Evolutionary conservation across 2,329 filamentous ascomycete genomes (phyloP).

Genomic region (Aspergillus fischeri): DNA sequence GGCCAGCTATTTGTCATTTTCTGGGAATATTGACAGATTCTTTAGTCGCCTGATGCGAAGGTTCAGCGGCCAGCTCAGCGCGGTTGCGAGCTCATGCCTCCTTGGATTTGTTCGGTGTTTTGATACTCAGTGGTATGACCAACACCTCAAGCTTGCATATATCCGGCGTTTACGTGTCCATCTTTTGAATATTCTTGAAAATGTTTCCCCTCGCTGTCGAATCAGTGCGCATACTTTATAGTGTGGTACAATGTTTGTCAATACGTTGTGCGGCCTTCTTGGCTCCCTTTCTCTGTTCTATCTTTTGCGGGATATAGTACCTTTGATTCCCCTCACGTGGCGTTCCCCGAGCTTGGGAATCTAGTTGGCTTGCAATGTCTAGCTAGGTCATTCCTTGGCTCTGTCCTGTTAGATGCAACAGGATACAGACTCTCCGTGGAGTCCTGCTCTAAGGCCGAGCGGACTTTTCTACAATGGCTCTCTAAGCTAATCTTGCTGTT

Average conservation of each 20-base stretch:
- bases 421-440: neutral
- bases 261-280: neutral
- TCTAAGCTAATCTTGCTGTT: neutral
- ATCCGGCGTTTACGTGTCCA: constrained; percentile 14
- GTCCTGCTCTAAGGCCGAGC: neutral
- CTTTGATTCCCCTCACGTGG: neutral
- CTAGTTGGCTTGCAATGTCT: constrained; percentile 1
- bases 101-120: neutral
- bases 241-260: neutral
- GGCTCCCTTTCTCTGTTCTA: constrained; percentile 1
- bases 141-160: constrained; percentile 12
- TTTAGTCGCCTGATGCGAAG: neutral
- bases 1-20: neutral
- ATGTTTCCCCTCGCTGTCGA: neutral
- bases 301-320: constrained; percentile 11
- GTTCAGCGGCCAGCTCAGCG: no score
- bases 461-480: neutral
- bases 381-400: neutral
- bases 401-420: neutral
- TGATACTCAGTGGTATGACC: neutral
- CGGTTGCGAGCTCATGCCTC: neutral
- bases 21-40: neutral
- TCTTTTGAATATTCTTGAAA: neutral
- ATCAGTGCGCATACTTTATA: neutral
- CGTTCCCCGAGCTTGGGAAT: neutral